Base-by-base conservation (phyloP, 202 grass and related monocot species). In the Digitaria exilis region DNA sequence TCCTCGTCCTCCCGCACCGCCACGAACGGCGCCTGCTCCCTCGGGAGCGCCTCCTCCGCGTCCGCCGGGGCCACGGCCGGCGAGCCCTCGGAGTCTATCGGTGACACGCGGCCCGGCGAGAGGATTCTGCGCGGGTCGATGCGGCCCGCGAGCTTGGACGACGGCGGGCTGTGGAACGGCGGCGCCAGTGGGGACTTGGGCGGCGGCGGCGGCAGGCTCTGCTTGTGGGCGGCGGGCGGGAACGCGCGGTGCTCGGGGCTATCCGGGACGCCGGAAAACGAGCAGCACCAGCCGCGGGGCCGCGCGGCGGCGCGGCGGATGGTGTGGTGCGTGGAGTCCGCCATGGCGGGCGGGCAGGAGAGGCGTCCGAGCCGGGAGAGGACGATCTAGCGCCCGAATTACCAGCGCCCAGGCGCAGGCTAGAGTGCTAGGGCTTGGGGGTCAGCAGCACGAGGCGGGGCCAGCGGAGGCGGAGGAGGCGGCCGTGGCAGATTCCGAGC, bases 51-150 rank as follows among this genome's bases (percentile, higher is more conserved):
- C 51, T 54, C 77, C 69, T 76, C 81, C 17, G 63, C 35, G 26
- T 67, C 65, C 22, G 37, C 74, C 39, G 51, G 43, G 15, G 54
- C 75, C 15, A 77, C 81, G 0, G 37, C 51, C 2, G 63, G 81
- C 1, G 71, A 77, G 3, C 56, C 87, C 65, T 93, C 91, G 59
- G 93, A 86, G 64, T 96, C 87, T 42, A 98, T 98, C 17, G 96
- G 96, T 4, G 96, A 98, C 9, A 96, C 96, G 71, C 93, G 80
- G 1, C 93, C 96, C 4, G 93, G 96, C 8, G 96, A 98, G 64
- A 91, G 85, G 80, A 98, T 98, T 24, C 93, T 86, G 63, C 96
- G 96, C 64, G 88, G 86, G 80, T 85, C 87, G 75, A 93, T 92
- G 86, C 91, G 85, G 7, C 87, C 85, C n/a, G 88, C 89, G 4